Conservation (phyloP, 2,329 filamentous ascomycete species). For the Phoma herbarum region DNA sequence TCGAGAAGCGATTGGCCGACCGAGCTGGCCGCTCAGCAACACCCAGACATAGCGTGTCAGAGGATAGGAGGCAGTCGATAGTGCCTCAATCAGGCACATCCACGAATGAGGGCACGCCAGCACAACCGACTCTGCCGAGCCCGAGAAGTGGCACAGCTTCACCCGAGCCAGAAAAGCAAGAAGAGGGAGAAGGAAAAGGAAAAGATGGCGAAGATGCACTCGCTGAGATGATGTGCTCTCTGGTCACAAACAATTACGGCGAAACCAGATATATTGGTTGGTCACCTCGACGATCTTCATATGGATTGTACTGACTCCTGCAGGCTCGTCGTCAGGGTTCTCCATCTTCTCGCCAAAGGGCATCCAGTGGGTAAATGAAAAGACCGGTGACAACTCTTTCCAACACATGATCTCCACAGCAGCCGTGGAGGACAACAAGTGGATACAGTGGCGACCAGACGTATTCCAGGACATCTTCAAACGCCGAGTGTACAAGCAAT, state of each 20-base stretch:
- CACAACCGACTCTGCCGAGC: slow-evolving; percentile 57
- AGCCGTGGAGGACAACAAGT: slow-evolving; percentile 90
- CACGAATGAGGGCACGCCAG: slow-evolving; percentile 51
- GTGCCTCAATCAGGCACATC: slow-evolving; percentile 50
- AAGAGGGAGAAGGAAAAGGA: slow-evolving; percentile 63
- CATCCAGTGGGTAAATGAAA: slow-evolving; percentile 97
- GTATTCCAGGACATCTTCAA: slow-evolving; percentile 93
- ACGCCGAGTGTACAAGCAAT: slow-evolving; percentile 79
- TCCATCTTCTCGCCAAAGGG: slow-evolving; percentile 99
- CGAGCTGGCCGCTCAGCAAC: slow-evolving; percentile 45
- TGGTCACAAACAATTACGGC: slow-evolving; percentile 93
- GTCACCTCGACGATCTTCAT: slow-evolving; percentile 26
- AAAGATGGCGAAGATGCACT: slow-evolving; percentile 83
- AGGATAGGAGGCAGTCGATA: slow-evolving; percentile 47
- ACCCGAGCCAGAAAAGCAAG: slow-evolving; percentile 57
- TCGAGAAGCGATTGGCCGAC: slow-evolving; percentile 78
- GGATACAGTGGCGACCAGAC: slow-evolving; percentile 98
- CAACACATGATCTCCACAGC: slow-evolving; percentile 91
- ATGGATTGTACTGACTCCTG: background rate
- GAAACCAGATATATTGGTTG: slow-evolving; percentile 95
- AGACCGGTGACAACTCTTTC: slow-evolving; percentile 95
- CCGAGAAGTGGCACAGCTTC: slow-evolving; percentile 62
- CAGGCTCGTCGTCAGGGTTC: slow-evolving; percentile 94
- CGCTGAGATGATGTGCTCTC: slow-evolving; percentile 98
- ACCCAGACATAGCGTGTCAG: slow-evolving; percentile 30